phyloP scores from a whole-genome alignment of 768 basidiomycete species.

The Mycena belliarum region DNA sequence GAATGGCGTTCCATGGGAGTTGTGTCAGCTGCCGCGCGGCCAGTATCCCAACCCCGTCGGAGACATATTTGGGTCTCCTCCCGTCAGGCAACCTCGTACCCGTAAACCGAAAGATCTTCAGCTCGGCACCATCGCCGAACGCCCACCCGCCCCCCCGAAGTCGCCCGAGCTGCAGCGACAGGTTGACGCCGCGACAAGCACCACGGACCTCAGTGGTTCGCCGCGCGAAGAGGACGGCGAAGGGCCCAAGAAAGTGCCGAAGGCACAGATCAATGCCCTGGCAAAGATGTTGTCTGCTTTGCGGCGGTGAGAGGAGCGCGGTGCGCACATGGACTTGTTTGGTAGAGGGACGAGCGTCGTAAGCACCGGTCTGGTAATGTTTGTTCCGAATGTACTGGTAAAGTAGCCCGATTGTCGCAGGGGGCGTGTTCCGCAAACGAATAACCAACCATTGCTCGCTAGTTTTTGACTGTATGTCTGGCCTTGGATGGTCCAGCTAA shows the following conservation, averaged over 20 bases:
- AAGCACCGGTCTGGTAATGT: constrained; percentile 38
- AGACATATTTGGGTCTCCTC: constrained; percentile 63
- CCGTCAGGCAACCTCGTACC: constrained; percentile 63
- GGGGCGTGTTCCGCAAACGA: constrained; percentile 30
- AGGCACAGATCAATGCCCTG: constrained; percentile 85
- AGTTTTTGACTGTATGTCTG: constrained; percentile 10
- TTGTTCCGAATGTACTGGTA: constrained; percentile 52
- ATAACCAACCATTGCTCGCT: constrained; percentile 25
- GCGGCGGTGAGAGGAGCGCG: constrained; percentile 52
- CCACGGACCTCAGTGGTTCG: constrained; percentile 58
- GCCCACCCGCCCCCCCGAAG: constrained; percentile 47
- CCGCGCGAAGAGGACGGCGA: constrained; percentile 47
- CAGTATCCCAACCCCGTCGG: constrained; percentile 55
- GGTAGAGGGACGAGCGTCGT: constrained; percentile 18
- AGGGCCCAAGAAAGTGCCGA: constrained; percentile 76
- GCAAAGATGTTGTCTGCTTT: constrained; percentile 90
- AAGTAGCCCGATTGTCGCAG: constrained; percentile 48
- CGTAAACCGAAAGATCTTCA: constrained; percentile 66
- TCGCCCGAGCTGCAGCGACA: constrained; percentile 49
- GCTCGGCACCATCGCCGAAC: constrained; percentile 78
- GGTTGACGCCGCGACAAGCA: constrained; percentile 77
- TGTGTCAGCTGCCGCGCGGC: constrained; percentile 68
- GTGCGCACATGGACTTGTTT: constrained; percentile 23
- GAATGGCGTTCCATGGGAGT: constrained; percentile 76
- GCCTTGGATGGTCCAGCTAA: constrained; percentile 25